Percentiles rank a stretch among this genome's conserved stretches.
phyloP scores from a whole-genome alignment of 2,329 filamentous ascomycete genomes.

The Laburnicola sp. region DNA sequence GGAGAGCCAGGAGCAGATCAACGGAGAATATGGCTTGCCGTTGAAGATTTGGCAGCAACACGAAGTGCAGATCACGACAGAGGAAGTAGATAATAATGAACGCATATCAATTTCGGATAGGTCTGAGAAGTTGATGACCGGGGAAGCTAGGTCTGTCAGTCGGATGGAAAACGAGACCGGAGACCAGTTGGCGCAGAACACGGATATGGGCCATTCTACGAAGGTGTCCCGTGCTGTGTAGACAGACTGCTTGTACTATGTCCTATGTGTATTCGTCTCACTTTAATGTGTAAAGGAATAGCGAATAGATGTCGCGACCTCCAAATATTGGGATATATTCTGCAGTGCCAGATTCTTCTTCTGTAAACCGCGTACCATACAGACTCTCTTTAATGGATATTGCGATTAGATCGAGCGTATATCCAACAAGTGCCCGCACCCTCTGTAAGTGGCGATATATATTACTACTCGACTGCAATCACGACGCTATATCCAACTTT shows the following conservation, averaged over 20 bases:
- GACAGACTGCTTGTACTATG: background rate
- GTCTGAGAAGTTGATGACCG: background rate
- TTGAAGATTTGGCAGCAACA: conserved; percentile 11
- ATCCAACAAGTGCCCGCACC: background rate
- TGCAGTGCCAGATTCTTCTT: no score
- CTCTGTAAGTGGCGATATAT: background rate
- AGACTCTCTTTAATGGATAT: no score
- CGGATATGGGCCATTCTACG: conserved; percentile 1
- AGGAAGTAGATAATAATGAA: conserved; percentile 3
- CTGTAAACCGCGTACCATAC: no score
- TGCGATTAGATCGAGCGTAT: background rate
- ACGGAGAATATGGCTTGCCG: background rate
- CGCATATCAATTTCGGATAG: background rate
- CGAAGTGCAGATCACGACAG: conserved; percentile 6
- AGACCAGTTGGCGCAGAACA: background rate
- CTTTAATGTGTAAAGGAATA: background rate
- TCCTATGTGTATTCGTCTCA: background rate
- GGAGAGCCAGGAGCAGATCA: conserved; percentile 11
- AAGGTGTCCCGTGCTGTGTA: background rate
- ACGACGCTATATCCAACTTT: conserved; percentile 1
- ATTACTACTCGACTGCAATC: background rate
- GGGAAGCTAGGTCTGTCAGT: background rate
- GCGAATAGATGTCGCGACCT: background rate
- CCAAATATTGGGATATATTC: background rate
- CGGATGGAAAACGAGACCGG: background rate